phyloP scores from a whole-genome alignment of 768 basidiomycete species.

The Gelatoporia subvermispora region DNA sequence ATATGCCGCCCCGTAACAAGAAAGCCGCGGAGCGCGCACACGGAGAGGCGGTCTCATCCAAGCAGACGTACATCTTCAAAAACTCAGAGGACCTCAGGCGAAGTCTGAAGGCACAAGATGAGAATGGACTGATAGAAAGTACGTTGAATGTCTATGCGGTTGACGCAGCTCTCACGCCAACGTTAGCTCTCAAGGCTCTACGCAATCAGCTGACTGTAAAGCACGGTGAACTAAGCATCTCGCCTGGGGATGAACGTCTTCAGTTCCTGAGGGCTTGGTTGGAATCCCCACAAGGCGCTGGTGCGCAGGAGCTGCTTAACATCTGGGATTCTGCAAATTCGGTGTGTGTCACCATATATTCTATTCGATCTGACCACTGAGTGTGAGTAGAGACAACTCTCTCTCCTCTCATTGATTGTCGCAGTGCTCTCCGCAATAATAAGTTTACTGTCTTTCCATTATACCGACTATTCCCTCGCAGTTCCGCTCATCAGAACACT shows the following conservation, averaged over 20 bases:
- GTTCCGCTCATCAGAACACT: conserved; percentile 57
- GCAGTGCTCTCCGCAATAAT: conserved; percentile 58
- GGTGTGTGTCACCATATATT: conserved; percentile 31
- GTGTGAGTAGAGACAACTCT: conserved; percentile 36
- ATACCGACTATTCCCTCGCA: conserved; percentile 60
- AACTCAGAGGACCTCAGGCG: conserved; percentile 11
- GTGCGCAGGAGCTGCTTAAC: conserved; percentile 53
- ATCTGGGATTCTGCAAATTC: conserved; percentile 53
- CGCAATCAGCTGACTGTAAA: conserved; percentile 60
- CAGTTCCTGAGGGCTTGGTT: conserved; percentile 60
- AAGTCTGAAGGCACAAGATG: conserved; percentile 9
- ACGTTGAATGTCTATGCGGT: not conserved
- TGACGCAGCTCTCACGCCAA: no score
- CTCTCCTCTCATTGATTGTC: conserved; percentile 39
- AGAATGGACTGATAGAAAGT: conserved; percentile 13
- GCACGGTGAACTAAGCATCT: conserved; percentile 40
- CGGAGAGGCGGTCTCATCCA: conserved; percentile 5
- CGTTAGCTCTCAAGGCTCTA: conserved; percentile 43
- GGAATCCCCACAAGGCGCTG: conserved; percentile 40
- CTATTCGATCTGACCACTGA: not conserved
- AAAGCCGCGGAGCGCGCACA: conserved; percentile 5
- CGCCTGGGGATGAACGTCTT: conserved; percentile 57
- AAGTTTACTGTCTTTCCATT: conserved; percentile 60
- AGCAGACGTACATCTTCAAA: conserved; percentile 4
- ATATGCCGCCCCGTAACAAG: conserved; percentile 7